Base-by-base conservation (phyloP, 208 protist species). In the Trypanosoma cruzi region DNA sequence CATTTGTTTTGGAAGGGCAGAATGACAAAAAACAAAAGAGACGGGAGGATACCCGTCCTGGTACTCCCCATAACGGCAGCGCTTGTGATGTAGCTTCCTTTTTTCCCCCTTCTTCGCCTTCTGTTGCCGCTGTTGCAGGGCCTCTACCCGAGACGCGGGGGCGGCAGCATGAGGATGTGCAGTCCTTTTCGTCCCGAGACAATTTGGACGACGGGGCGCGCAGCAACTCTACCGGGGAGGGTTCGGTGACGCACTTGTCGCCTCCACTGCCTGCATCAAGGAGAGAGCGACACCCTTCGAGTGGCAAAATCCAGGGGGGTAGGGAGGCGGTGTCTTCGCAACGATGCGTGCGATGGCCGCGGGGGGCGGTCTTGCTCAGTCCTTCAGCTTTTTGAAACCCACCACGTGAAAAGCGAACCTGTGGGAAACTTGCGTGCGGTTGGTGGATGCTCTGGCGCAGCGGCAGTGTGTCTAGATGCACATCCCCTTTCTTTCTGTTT, bases 381-480 rank as follows among this genome's bases (percentile, higher is more conserved):
- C 62, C 62, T n/a, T 67, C 49, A n/a, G 31, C 37, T 4, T 67
- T 32, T 49, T 57, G 50, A 67, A 32, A 18, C 0, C 2, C 16
- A 8, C 22, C 18, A 46, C 4, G 36, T 24, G 22, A 52, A 8
- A 58, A 36, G 53, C 24, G 13, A 14, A 20, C 49, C 2, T 52
- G 36, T 22, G 36, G 44, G 22, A 13, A n/a, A 28, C 1, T 48
- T 14, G 22, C 1, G 54, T 2, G 49, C 22, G 22, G 11, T 81
- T 82, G 73, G 74, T 75, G 32, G 74, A 83, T 29, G 70, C 73
- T 26, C 62, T 69, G 16, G 40, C 56, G n/a, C 46, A 72, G 37
- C 50, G 61, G 31, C 34, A 24, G 16, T 64, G 49, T 8, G 4
- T n/a, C 16, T 55, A 55, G 49, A 55, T 55, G 49, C 49, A 55